Percentiles rank a stretch among this genome's conserved stretches.
phyloP scores from a whole-genome alignment of 805 yeast species.

The Candida berthetii region DNA sequence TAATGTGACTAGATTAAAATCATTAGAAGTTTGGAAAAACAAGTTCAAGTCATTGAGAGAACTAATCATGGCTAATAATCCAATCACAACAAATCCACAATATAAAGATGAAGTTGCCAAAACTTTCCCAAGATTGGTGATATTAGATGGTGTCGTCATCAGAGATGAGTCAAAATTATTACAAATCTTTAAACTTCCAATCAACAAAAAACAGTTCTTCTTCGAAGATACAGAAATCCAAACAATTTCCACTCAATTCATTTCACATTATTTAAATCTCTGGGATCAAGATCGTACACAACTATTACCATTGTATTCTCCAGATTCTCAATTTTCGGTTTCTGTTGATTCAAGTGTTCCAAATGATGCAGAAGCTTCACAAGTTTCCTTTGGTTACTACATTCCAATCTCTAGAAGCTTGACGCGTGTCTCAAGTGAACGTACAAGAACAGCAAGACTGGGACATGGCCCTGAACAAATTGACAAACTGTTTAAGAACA shows the following conservation, averaged over 20 bases:
- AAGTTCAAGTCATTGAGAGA: constrained; percentile 73
- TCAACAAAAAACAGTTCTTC: constrained; percentile 56
- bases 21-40: constrained; percentile 70
- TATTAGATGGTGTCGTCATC: constrained; percentile 72
- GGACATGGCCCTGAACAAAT: constrained; percentile 68
- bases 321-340: constrained; percentile 78
- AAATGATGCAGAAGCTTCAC: constrained; percentile 25
- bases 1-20: constrained; percentile 48
- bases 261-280: constrained; percentile 64
- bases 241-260: constrained; percentile 66
- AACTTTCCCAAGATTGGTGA: constrained; percentile 71
- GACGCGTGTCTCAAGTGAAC: constrained; percentile 47
- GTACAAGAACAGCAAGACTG: constrained; percentile 51
- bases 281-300: constrained; percentile 82
- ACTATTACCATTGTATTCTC: constrained; percentile 67
- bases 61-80: constrained; percentile 73
- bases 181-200: constrained; percentile 47
- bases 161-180: constrained; percentile 64
- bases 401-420: constrained; percentile 73
- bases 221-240: constrained; percentile 76
- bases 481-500: constrained; percentile 46
- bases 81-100: constrained; percentile 43
- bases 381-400: constrained; percentile 57
- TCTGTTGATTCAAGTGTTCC: constrained; percentile 74
- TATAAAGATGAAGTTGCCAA: constrained; percentile 59